A percentile compares a stretch with the other conserved stretches of the same genome.
phyloP scores from a whole-genome alignment of 2,329 filamentous ascomycete species.

The Pseudogymnoascus sp. region DNA sequence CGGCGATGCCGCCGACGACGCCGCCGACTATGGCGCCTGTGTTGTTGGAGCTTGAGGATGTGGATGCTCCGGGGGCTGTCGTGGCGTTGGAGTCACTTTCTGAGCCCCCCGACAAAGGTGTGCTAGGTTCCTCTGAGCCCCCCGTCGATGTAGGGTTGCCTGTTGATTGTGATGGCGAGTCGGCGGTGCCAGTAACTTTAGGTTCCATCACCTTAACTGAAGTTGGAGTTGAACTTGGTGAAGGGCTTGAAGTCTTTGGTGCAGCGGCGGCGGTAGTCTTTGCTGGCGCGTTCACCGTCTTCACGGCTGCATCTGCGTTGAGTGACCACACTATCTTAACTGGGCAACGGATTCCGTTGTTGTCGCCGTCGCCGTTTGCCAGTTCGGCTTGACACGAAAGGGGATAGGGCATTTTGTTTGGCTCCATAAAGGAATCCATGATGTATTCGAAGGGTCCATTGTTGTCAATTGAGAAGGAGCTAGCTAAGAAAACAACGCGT shows the following conservation, averaged over 20 bases:
- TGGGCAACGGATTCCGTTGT: conserved; percentile 10
- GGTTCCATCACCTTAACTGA: too few species aligned
- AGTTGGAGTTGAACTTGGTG: not conserved
- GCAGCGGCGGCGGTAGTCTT: not conserved
- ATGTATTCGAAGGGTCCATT: conserved; percentile 13
- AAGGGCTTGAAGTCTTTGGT: not conserved
- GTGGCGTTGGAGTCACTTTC: not conserved
- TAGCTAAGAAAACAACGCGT: conserved; percentile 10
- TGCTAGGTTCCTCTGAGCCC: not conserved
- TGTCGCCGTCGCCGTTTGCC: conserved; percentile 1
- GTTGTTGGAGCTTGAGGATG: conserved; percentile 9
- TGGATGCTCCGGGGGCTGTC: not conserved
- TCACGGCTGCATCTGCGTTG: not conserved
- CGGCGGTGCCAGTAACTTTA: too few species aligned
- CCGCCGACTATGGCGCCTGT: conserved; percentile 30
- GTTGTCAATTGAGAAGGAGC: conserved; percentile 12
- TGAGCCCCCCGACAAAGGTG: not conserved
- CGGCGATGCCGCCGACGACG: conserved; percentile 28
- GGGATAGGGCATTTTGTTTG: conserved; percentile 9
- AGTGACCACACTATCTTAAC: conserved; percentile 8
- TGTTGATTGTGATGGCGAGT: not conserved
- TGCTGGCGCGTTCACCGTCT: not conserved
- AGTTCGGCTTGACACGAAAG: conserved; percentile 12
- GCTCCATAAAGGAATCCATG: conserved; percentile 9
- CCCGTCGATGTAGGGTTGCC: not conserved